phyloP scores from a whole-genome alignment of 208 protist species.

The Porcisia deanei region DNA sequence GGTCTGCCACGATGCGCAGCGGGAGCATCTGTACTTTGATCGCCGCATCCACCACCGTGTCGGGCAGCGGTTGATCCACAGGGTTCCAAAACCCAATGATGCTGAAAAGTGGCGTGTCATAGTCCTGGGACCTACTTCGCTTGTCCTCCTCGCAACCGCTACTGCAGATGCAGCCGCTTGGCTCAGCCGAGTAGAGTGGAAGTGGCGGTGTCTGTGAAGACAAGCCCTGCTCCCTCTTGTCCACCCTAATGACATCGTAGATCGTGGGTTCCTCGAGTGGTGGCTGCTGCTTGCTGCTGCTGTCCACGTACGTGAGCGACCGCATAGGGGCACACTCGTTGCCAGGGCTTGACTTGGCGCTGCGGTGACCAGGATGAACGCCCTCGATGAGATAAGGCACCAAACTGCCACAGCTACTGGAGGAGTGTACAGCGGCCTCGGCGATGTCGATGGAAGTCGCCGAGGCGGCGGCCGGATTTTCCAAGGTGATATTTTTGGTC shows the following conservation, averaged over 20 bases:
- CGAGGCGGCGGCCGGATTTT: conserved; percentile 40
- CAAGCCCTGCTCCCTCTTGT: not conserved
- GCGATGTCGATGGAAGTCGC: not conserved
- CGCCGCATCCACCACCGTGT: conserved; percentile 69
- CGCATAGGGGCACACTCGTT: conserved; percentile 18
- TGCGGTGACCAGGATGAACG: conserved; percentile 16
- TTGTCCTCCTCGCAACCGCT: conserved; percentile 20
- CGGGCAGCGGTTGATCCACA: conserved; percentile 58
- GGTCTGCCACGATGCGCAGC: conserved; percentile 76
- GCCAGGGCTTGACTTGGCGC: conserved; percentile 11
- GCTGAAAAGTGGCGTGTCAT: conserved; percentile 54
- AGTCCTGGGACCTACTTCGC: not conserved
- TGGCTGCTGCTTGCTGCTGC: conserved; percentile 7
- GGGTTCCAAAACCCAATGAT: conserved; percentile 63
- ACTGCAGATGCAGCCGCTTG: conserved; percentile 7
- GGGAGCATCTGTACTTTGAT: conserved; percentile 72
- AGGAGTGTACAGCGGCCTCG: not conserved
- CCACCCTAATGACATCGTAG: conserved; percentile 21
- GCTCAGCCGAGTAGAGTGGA: not conserved
- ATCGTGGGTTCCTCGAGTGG: conserved; percentile 18
- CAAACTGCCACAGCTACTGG: conserved; percentile 3
- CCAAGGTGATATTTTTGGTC: conserved; percentile 71
- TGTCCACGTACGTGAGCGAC: conserved; percentile 15
- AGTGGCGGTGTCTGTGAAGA: conserved; percentile 1
- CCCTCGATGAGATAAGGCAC: conserved; percentile 34